A percentile compares a stretch with the other conserved stretches of the same genome.
Conservation (phyloP, 495 filamentous ascomycete species). For the Xylaria venustula region DNA sequence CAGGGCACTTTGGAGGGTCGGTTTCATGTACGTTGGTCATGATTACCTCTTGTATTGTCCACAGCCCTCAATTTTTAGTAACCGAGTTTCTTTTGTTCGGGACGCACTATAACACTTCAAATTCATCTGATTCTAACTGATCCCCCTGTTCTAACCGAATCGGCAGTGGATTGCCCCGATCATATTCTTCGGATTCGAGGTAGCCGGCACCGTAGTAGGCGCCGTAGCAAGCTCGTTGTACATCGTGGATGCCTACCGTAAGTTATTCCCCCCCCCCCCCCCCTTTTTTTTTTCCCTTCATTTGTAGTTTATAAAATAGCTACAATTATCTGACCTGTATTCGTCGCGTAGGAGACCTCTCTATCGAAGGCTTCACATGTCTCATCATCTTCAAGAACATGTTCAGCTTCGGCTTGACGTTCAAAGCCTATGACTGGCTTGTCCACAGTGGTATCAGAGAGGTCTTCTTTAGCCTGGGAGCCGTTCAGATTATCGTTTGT, state of each 20-base stretch:
- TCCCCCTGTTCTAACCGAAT: neutral
- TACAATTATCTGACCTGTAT: neutral
- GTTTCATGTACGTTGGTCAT: slow-evolving; percentile 44
- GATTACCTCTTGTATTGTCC: neutral
- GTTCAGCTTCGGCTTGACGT: slow-evolving; percentile 84
- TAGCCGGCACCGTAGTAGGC: slow-evolving; percentile 87
- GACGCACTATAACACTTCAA: neutral
- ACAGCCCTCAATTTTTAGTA: neutral
- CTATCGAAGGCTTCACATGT: slow-evolving; percentile 88
- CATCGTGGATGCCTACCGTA: slow-evolving; percentile 90
- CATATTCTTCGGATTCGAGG: slow-evolving; percentile 73
- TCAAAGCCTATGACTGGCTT: slow-evolving; percentile 79
- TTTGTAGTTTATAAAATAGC: neutral
- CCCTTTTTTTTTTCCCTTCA: neutral
- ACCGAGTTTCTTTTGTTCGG: neutral
- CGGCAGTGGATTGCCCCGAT: slow-evolving; percentile 65
- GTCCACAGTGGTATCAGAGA: slow-evolving; percentile 51
- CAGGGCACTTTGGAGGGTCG: slow-evolving; percentile 47
- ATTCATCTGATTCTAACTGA: neutral
- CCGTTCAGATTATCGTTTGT: slow-evolving; percentile 74
- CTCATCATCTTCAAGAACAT: slow-evolving; percentile 89
- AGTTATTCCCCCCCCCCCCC: slow-evolving; percentile 25
- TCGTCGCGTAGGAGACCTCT: slow-evolving; percentile 61
- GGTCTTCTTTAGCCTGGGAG: slow-evolving; percentile 67
- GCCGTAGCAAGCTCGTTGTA: slow-evolving; percentile 86